Base-by-base conservation (phyloP, 352 stramenopile genomes). In the Plasmopara muralis region DNA sequence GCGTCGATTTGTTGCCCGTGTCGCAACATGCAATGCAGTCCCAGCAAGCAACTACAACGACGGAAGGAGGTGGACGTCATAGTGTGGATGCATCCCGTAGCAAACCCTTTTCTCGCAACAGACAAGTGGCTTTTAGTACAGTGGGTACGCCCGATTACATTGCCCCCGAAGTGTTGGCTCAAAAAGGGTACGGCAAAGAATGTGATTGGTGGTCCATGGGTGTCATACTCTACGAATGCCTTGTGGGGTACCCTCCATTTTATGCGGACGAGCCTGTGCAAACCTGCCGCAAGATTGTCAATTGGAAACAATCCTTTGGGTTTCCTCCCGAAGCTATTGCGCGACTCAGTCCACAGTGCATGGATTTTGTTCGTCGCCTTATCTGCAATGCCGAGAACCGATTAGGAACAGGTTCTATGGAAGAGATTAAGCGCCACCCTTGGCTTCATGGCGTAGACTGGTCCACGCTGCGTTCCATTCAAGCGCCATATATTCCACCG, bases 61-160 rank as follows among this genome's bases (percentile, higher is more conserved):
- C 37, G 45, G 57, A 53, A 30, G 62, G 62, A 31, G 57, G 57
- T 9, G 65, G 54, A 2, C 57, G 62, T 10, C 59, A 66, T 43
- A 58, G 53, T 39, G 57, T 66, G 12, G 77, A 87, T 50, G 47
- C 71, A 2, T 75, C 77, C 12, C 70, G 80, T 43, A 94, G 63
- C 56, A 62, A 66, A 53, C 62, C 59, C 8, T 74, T 62, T 46
- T 58, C 53, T 60, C 58, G 69, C 13, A 68, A 94, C 53, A 73
- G 94, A 16, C 79, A 95, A 55, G 82, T 98, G 29, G 97, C 96
- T 8, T 99, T 98, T 68, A 98, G 85, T 41, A 99, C 96, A 0
- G 97, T 99, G 5, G 97, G 97, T 13, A 99, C 97, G 29, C 96
- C 97, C 0, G 97, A 99, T 71, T 99, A 99, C 72, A 98, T 98